Evolutionary conservation across 1,284 basidiomycete species (phyloP), one percentile per base, ranked within the genome.

Genomic region (Naganishia liquefaciens): DNA sequence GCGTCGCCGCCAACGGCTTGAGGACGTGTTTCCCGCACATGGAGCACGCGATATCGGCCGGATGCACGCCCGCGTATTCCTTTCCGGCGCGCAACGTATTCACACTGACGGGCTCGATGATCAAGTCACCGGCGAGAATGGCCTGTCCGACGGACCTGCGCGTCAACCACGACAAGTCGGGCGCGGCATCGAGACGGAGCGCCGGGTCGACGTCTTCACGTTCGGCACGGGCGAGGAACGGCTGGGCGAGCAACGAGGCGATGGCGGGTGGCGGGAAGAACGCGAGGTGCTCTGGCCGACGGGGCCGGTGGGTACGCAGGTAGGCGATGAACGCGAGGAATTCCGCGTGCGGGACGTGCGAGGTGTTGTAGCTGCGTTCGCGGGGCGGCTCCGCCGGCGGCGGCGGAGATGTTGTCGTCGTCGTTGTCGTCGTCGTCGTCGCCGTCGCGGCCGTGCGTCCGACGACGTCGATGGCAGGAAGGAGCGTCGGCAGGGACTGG

Each of bases 201-300:
- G 93, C 91, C 0, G 95, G 91, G 70, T 99, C 96, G 21, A 94
- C 90, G 78, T 99, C 95, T 79, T 99, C 96, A 3, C 84, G 82
- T 28, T 89, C 79, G 23, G 93, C 80, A 39, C 95, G 84, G 19
- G 90, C 85, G 28, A 98, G 78, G 79, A 97, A 97, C 0, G 94
- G 89, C 53, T 93, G 83, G 0, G 86, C 84, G 1, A 90, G 80
- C 30, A 91, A 83, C 44, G 87, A 86, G 39, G 86, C 83, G 79
- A 92, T 85, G 57, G 84, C 80, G 55, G 83, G 81, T 69, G 77
- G 68, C 53, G 19, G 70, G 68, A 50, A 72, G 72, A 17, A 70
- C 71, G 21, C 70, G 69, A 49, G 51, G 70, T 58, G 64, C 62
- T 19, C 68, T 64, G n/a, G 68, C 52, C 17, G 67, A 53, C 85